A percentile compares a stretch with the other conserved stretches of the same genome.
These are phyloP conservation scores for Botrytis pseudocinerea DNA, from an alignment of 2,329 filamentous ascomycete genomes.

Conservation along the genomic window DNA sequence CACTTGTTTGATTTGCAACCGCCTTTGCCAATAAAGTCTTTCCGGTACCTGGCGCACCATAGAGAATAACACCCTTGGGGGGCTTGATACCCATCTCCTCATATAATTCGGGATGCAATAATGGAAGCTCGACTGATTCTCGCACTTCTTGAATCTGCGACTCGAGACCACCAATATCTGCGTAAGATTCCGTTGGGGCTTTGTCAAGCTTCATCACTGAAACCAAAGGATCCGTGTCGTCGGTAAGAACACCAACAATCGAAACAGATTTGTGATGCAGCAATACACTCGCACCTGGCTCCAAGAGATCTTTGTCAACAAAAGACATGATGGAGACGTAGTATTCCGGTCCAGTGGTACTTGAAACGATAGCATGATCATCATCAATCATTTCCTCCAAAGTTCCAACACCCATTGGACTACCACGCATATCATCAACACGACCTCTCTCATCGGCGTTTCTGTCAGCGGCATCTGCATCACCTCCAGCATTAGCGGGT, in stretches of 20 bases:
- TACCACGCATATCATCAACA: conserved; percentile 97
- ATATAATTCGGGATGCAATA: conserved; percentile 94
- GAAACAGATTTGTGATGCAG: conserved; percentile 98
- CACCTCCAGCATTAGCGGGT: conserved; percentile 57
- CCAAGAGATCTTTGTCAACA: conserved; percentile 96
- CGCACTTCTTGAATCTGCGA: conserved; percentile 95
- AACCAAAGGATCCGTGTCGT: conserved; percentile 92
- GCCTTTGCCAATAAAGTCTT: conserved; percentile 96
- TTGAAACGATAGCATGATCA: conserved; percentile 97
- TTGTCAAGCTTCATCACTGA: conserved; percentile 99
- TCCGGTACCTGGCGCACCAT: conserved; percentile 93
- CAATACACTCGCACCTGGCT: conserved; percentile 92
- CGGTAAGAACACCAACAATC: conserved; percentile 94
- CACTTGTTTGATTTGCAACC: conserved; percentile 97
- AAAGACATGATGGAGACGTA: conserved; percentile 99
- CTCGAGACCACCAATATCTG: conserved; percentile 96
- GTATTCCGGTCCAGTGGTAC: conserved; percentile 95
- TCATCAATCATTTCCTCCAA: conserved; percentile 99
- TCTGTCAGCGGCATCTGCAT: conserved; percentile 75
- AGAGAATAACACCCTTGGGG: conserved; percentile 98
- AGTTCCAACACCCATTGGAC: conserved; percentile 97
- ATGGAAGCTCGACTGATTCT: conserved; percentile 92
- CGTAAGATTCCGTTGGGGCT: conserved; percentile 95
- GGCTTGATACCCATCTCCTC: conserved; percentile 99
- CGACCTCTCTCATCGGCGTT: conserved; percentile 93